Evolutionary conservation across 2,329 filamentous ascomycete species (phyloP).

Genomic region (Alternaria hordeiaustralica): DNA sequence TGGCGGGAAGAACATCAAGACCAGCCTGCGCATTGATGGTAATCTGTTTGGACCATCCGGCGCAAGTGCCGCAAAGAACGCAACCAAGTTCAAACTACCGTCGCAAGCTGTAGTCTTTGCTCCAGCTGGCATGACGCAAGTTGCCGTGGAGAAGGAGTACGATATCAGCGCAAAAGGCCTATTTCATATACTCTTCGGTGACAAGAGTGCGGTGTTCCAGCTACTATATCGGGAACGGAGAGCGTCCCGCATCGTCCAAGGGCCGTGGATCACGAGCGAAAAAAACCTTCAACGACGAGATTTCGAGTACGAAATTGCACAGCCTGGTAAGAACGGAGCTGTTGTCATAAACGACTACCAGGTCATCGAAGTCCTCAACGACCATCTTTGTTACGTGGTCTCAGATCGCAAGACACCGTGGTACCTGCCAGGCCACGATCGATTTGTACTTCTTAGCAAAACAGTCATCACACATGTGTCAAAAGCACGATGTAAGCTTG

Average conservation of each 20-base stretch:
- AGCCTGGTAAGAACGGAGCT: slow-evolving; percentile 40
- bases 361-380: slow-evolving; percentile 72
- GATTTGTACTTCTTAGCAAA: slow-evolving; percentile 85
- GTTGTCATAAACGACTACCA: slow-evolving; percentile 79
- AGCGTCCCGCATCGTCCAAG: slow-evolving; percentile 70
- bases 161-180: slow-evolving; percentile 92
- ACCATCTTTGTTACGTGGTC: slow-evolving; percentile 69
- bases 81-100: slow-evolving; percentile 81
- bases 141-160: slow-evolving; percentile 80
- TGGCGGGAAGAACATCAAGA: slow-evolving; percentile 60
- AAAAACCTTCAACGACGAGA: slow-evolving; percentile 75
- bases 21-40: slow-evolving; percentile 67
- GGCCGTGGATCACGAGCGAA: slow-evolving; percentile 79
- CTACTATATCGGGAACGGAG: slow-evolving; percentile 78
- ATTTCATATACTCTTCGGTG: slow-evolving; percentile 95
- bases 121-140: slow-evolving; percentile 78
- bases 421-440: slow-evolving; percentile 82
- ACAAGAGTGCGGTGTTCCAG: slow-evolving; percentile 94
- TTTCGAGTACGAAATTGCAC: slow-evolving; percentile 79
- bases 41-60: slow-evolving; percentile 59
- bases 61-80: slow-evolving; percentile 52
- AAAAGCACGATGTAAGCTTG: slow-evolving; percentile 90
- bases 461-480: slow-evolving; percentile 92
- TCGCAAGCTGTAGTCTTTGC: slow-evolving; percentile 81
- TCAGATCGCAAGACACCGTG: slow-evolving; percentile 71